Base-by-base conservation (phyloP, 495 filamentous ascomycete genomes). In the Talaromyces stipitatus region DNA sequence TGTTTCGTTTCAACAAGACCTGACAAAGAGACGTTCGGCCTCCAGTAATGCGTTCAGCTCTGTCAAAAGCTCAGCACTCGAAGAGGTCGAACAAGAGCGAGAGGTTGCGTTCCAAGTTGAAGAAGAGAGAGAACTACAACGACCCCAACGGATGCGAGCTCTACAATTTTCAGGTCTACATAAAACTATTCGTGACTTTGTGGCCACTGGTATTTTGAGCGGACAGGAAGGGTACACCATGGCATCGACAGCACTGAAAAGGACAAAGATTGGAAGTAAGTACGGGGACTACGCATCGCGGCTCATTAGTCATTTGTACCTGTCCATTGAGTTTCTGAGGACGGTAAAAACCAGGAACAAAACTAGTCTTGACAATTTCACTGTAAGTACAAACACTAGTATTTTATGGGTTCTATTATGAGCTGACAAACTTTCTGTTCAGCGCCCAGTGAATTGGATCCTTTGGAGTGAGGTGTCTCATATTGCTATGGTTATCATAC, bases 41-140 rank as follows among this genome's bases (percentile, higher is more conserved):
- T 33, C 30, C 7, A 54, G 32, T 2, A 11, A 23, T 38, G 5
- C 2, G 14, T 14, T 28, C 56, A 56, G 12, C 67, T 70, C 72
- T 0, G 66, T 76, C 1, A 66, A 73, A 24, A 61, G 60, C 8
- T 76, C 72, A 0, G 75, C 73, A 3, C 58, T 82, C 1, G 68
- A 80, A 54, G 80, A 84, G 48, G 80, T 82, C 0, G 79, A 82
- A 55, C 74, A 79, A 59, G 75, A 82, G 53, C 67, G 76, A 14
- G 74, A 80, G 45, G 69, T 80, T 1, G 71, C 70, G 12, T 68
- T 69, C 18, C 69, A 80, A 59, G 68, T 78, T n/a, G 76, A 84
- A 56, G 62, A 72, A 24, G 75, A 80, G 12, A 72, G 78, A 16
- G 74, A 80, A 41, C 61, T 78, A 29, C 28, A 51, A 47, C 12